phyloP scores from a whole-genome alignment of 164 flowering plant genomes.

The Aristolochia fimbriata region DNA sequence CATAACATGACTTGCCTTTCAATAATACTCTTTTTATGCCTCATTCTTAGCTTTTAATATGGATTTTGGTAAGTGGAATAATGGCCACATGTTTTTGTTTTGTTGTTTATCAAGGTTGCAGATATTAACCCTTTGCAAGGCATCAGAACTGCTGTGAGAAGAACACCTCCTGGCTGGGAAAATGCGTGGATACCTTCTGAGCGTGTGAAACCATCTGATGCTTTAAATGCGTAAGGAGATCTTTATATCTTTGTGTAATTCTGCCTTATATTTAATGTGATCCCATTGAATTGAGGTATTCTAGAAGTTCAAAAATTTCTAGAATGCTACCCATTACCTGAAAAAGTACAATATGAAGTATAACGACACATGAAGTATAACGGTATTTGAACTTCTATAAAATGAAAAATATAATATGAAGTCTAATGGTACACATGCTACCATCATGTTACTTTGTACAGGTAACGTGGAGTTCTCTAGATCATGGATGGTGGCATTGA shows the following conservation, averaged over 20 bases:
- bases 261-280: background rate
- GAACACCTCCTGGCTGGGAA: slow-evolving; percentile 74
- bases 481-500: no score
- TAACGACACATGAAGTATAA: no score
- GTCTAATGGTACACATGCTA: no score
- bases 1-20: background rate
- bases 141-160: slow-evolving; percentile 60
- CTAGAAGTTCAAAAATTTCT: no score
- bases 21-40: background rate
- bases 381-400: no score
- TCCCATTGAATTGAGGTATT: background rate
- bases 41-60: background rate
- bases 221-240: slow-evolving; percentile 67
- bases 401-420: no score
- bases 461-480: no score
- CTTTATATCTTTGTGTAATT: background rate
- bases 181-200: slow-evolving; percentile 72
- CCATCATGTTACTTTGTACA: no score
- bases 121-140: slow-evolving; percentile 63
- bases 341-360: no score
- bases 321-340: no score
- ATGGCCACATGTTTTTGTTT: background rate
- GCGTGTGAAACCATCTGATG: slow-evolving; percentile 47
- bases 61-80: background rate
- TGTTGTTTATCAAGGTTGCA: slow-evolving; percentile 46